phyloP scores from a whole-genome alignment of 805 yeast genomes.

The Suhomyces emberorum region DNA sequence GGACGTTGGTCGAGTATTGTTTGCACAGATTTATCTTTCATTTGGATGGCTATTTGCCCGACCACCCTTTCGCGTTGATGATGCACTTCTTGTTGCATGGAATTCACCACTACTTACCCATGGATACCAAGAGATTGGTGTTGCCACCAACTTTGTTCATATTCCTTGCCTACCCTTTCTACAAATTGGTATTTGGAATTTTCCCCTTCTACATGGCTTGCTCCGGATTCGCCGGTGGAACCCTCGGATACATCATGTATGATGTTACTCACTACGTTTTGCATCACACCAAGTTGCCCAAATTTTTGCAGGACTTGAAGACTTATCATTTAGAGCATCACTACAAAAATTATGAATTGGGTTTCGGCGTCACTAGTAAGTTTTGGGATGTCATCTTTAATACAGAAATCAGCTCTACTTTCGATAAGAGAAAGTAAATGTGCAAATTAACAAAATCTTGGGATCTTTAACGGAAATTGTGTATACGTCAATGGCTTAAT shows the following conservation, averaged over 20 bases:
- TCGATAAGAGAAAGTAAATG: constrained; percentile 35
- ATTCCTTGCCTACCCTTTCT: constrained; percentile 73
- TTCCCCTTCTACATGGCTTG: constrained; percentile 85
- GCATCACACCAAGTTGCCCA: constrained; percentile 85
- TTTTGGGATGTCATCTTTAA: constrained; percentile 94
- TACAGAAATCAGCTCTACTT: constrained; percentile 62
- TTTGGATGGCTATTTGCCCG: constrained; percentile 82
- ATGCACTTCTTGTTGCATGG: constrained; percentile 92
- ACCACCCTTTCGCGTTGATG: constrained; percentile 68
- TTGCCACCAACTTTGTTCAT: constrained; percentile 92
- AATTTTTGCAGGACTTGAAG: constrained; percentile 71
- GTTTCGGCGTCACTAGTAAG: constrained; percentile 92
- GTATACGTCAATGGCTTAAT: too few species aligned
- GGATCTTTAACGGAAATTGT: background rate
- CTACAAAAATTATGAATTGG: constrained; percentile 93
- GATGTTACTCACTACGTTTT: constrained; percentile 92
- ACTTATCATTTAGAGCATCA: constrained; percentile 96
- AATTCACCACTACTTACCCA: constrained; percentile 94
- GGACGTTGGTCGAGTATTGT: constrained; percentile 89
- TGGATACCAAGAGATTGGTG: constrained; percentile 90
- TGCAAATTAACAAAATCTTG: background rate
- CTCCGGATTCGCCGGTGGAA: constrained; percentile 93
- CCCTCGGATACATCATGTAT: constrained; percentile 87
- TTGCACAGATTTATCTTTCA: constrained; percentile 93
- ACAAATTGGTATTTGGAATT: constrained; percentile 67